Conservation (phyloP, 805 yeast species). For the Peterozyma toletana region DNA sequence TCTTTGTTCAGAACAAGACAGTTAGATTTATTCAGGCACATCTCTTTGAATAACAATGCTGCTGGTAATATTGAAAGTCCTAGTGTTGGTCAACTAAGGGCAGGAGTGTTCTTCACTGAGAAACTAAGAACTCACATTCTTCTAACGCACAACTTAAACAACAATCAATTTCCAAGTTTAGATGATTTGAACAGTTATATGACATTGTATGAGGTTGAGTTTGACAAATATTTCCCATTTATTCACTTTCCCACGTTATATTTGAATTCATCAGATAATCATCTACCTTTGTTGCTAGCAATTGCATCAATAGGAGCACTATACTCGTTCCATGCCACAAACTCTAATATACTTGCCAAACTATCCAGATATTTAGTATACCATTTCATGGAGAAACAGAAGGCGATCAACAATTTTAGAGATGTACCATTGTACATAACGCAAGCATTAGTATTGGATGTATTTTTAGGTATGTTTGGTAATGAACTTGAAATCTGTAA, state of each 20-base stretch:
- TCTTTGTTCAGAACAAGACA: slow-evolving; percentile 60
- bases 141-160: slow-evolving; percentile 41
- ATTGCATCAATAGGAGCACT: slow-evolving; percentile 89
- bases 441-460: slow-evolving; percentile 48
- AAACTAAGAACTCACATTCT: slow-evolving; percentile 50
- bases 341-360: slow-evolving; percentile 65
- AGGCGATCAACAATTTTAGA: slow-evolving; percentile 37
- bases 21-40: slow-evolving; percentile 52
- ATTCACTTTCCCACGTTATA: slow-evolving; percentile 63
- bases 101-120: slow-evolving; percentile 35
- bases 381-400: slow-evolving; percentile 50
- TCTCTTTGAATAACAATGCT: slow-evolving; percentile 8
- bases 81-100: not conserved
- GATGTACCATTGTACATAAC: slow-evolving; percentile 51
- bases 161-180: slow-evolving; percentile 63
- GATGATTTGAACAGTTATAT: slow-evolving; percentile 74
- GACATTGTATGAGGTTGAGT: slow-evolving; percentile 67
- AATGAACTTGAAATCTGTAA: slow-evolving; percentile 44
- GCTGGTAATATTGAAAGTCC: not conserved
- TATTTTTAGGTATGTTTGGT: slow-evolving; percentile 48
- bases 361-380: slow-evolving; percentile 62
- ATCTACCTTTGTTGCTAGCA: slow-evolving; percentile 62
- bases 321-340: slow-evolving; percentile 71
- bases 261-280: slow-evolving; percentile 39
- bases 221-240: slow-evolving; percentile 78